These are phyloP conservation scores for Monosporascus sp. DNA, from an alignment of 2,329 filamentous ascomycete species.

Conservation along the genomic window DNA sequence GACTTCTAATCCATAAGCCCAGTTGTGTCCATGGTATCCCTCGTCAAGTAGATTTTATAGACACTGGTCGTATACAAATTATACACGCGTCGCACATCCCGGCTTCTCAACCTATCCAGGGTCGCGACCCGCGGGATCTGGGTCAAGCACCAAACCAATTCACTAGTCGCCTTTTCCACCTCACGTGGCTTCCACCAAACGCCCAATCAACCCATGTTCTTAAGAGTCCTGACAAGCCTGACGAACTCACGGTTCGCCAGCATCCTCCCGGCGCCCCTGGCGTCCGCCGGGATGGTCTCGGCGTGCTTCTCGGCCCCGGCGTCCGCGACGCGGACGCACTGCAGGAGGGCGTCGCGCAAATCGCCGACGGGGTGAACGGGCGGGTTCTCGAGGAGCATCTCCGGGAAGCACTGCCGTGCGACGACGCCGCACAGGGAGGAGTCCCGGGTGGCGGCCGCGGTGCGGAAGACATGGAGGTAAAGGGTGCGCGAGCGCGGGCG, in stretches of 20 bases:
- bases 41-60: too few relatives aligned
- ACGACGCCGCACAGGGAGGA: slow-evolving; percentile 39
- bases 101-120: too few relatives aligned
- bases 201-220: slow-evolving; percentile 1
- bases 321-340: slow-evolving; percentile 51
- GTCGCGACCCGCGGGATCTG: too few relatives aligned
- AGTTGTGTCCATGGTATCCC: too few relatives aligned
- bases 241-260: slow-evolving; percentile 26
- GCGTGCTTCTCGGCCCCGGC: slow-evolving; percentile 36
- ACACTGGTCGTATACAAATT: too few relatives aligned
- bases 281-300: slow-evolving; percentile 12
- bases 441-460: slow-evolving; percentile 40
- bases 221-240: slow-evolving; percentile 17
- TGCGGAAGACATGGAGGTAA: slow-evolving; percentile 49
- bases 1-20: too few relatives aligned
- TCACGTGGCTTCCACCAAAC: neutral
- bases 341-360: slow-evolving; percentile 43
- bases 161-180: neutral
- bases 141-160: neutral
- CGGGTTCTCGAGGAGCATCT: slow-evolving; percentile 53
- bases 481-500: slow-evolving; percentile 43
- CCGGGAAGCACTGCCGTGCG: slow-evolving; percentile 48
- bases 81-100: too few relatives aligned
- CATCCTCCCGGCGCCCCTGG: neutral
- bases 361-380: slow-evolving; percentile 37